A percentile compares a stretch with the other conserved stretches of the same genome.
Evolutionary conservation across 2,329 filamentous ascomycete genomes (phyloP).

Genomic region (Trichophyton benhamiae): DNA sequence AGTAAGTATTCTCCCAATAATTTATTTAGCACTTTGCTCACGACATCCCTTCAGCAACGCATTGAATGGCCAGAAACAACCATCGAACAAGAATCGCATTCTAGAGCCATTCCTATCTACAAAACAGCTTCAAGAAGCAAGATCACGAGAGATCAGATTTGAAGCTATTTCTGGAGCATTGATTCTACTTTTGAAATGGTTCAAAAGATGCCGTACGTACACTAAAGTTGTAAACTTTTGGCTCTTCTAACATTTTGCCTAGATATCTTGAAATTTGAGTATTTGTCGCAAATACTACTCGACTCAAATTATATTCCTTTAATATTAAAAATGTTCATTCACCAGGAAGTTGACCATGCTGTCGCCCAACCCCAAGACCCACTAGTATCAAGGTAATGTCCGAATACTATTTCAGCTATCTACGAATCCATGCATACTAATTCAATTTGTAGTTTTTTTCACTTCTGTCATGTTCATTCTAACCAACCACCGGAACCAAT

Average conservation of each 20-base stretch:
- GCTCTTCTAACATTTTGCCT: conserved; percentile 2
- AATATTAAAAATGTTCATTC: conserved; percentile 82
- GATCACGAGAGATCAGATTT: conserved; percentile 72
- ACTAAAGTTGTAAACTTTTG: neutral
- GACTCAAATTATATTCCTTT: conserved; percentile 93
- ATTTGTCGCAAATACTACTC: conserved; percentile 79
- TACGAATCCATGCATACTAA: conserved; percentile 11
- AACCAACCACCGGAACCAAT: conserved; percentile 40
- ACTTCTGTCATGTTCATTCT: conserved; percentile 67
- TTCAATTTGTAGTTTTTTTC: conserved; percentile 57
- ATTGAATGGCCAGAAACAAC: neutral
- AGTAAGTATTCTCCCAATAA: conserved; percentile 30
- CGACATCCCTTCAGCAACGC: neutral
- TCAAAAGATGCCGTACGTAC: conserved; percentile 77
- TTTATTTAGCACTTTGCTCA: neutral
- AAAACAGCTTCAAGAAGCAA: conserved; percentile 70
- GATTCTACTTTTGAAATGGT: conserved; percentile 85
- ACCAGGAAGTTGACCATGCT: conserved; percentile 84
- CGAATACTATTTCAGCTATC: neutral
- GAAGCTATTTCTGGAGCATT: conserved; percentile 88
- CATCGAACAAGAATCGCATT: neutral
- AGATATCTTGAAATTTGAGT: conserved; percentile 95
- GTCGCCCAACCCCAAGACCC: conserved; percentile 77
- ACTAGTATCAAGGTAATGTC: conserved; percentile 59
- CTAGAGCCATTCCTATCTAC: conserved; percentile 21